Percentiles rank a stretch among this genome's conserved stretches.
phyloP scores from a whole-genome alignment of 805 yeast genomes.

The Aciculoconidium aculeatum region DNA sequence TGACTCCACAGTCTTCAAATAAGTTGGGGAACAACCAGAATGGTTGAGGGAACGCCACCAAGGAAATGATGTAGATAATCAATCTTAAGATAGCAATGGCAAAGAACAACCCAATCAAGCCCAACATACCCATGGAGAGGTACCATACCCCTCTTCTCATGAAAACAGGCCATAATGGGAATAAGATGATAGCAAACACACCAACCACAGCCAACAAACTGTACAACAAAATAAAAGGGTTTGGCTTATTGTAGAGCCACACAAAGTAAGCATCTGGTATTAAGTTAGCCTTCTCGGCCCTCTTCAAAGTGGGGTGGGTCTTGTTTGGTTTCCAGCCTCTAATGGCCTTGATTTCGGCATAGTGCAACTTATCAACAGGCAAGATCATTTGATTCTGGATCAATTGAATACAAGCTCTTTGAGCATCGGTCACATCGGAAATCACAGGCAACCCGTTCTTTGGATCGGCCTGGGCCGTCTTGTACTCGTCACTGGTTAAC shows the following conservation, averaged over 20 bases:
- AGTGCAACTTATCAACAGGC: constrained; percentile 71
- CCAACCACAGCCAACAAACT: constrained; percentile 63
- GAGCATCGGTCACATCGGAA: constrained; percentile 48
- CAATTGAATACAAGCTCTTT: constrained; percentile 55
- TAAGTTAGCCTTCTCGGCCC: constrained; percentile 52
- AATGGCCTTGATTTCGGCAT: constrained; percentile 49
- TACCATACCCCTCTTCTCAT: constrained; percentile 93
- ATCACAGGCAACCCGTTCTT: constrained; percentile 39
- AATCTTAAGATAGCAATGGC: constrained; percentile 74
- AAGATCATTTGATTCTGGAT: constrained; percentile 69
- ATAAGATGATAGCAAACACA: constrained; percentile 59
- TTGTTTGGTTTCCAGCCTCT: constrained; percentile 59
- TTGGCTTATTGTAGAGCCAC: constrained; percentile 77
- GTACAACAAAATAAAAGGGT: constrained; percentile 55
- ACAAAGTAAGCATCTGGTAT: constrained; percentile 67
- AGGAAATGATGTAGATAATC: constrained; percentile 57
- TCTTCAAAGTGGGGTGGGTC: constrained; percentile 54
- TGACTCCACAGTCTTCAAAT: constrained; percentile 90
- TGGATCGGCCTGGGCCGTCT: constrained; percentile 43
- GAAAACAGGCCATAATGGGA: constrained; percentile 92
- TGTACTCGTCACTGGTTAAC: constrained; percentile 66
- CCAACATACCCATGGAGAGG: constrained; percentile 69
- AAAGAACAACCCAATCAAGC: constrained; percentile 69
- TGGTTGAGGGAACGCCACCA: constrained; percentile 59
- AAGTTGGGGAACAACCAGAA: constrained; percentile 95